Conservation (phyloP, 495 filamentous ascomycete species). For the Cercophora samala region DNA sequence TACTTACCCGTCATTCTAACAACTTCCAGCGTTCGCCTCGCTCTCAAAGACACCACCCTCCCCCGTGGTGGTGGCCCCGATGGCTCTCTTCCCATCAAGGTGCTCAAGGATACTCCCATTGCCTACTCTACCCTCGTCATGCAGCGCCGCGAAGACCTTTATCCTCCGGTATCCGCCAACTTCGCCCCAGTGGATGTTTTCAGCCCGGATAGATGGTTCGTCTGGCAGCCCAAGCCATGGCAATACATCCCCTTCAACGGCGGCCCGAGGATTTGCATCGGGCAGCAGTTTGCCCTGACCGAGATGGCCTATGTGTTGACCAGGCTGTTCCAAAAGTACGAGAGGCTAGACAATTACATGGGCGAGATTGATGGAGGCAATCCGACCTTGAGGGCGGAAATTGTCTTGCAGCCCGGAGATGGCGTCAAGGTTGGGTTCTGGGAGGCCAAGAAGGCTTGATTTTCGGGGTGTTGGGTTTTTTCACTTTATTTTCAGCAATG, state of each 20-base stretch:
- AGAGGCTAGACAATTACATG: constrained; percentile 54
- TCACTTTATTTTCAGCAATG: not conserved
- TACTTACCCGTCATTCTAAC: not conserved
- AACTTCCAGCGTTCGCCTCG: constrained; percentile 54
- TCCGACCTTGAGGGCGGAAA: constrained; percentile 59
- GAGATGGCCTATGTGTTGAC: constrained; percentile 76
- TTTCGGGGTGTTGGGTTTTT: not conserved
- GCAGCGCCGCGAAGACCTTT: constrained; percentile 71
- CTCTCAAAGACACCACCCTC: constrained; percentile 70
- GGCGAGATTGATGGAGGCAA: constrained; percentile 43
- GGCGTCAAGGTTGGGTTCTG: constrained; percentile 61
- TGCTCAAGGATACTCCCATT: constrained; percentile 66
- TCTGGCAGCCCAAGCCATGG: constrained; percentile 64
- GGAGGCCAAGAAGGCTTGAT: constrained; percentile 35
- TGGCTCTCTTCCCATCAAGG: constrained; percentile 60
- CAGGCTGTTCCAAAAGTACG: constrained; percentile 67
- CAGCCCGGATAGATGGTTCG: constrained; percentile 71
- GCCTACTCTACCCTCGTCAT: constrained; percentile 66
- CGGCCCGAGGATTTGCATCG: constrained; percentile 83
- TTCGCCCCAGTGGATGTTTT: constrained; percentile 56
- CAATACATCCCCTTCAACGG: constrained; percentile 80
- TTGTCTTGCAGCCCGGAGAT: constrained; percentile 61
- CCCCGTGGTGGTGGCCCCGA: constrained; percentile 77
- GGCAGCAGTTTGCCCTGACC: constrained; percentile 78
- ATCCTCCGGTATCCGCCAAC: constrained; percentile 49